phyloP scores from a whole-genome alignment of 257 asterid species.

The Solanum tacnaense region DNA sequence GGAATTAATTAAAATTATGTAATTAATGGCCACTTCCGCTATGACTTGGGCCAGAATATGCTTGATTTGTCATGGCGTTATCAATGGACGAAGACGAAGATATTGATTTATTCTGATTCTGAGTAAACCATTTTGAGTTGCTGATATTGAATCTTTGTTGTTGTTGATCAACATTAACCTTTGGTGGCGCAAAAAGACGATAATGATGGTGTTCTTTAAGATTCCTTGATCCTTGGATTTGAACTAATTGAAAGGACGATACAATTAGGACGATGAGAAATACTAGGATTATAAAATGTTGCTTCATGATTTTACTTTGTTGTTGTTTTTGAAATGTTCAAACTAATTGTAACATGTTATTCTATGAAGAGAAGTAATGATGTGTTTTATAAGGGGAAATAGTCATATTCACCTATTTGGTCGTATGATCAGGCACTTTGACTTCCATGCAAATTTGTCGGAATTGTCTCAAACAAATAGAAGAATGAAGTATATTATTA shows the following conservation, averaged over 20 bases:
- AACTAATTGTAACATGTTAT: not conserved
- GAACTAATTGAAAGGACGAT: not conserved
- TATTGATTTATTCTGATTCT: not conserved
- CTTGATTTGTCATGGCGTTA: not conserved
- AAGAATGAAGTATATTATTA: not conserved
- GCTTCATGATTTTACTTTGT: slow-evolving; percentile 1
- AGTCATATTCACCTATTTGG: not conserved
- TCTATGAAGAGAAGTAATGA: not conserved
- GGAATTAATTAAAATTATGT: not conserved
- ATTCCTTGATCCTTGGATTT: not conserved
- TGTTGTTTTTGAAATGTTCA: not conserved
- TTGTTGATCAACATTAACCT: not conserved
- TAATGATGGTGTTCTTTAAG: not conserved
- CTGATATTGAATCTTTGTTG: not conserved
- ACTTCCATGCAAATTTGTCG: not conserved
- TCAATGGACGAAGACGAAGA: not conserved
- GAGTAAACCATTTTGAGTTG: not conserved
- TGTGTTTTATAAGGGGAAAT: not conserved
- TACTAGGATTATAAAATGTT: not conserved
- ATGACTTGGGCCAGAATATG: slow-evolving; percentile 17
- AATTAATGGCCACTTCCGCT: slow-evolving; percentile 18
- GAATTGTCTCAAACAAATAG: not conserved
- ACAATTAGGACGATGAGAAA: not conserved
- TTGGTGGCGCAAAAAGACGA: not conserved
- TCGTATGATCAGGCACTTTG: slow-evolving; percentile 2